These are phyloP conservation scores for Malus domestica DNA, from an alignment of 306 rosid species.

Conservation along the genomic window ASM211411v1 NC_041803.1:1794001-1794500, in stretches of 20 bases:
- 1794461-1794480: conserved; percentile 21
- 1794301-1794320: conserved; percentile 34
- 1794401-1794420: conserved; percentile 30
- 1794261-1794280: conserved; percentile 57
- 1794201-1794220: conserved; percentile 68
- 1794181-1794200: conserved; percentile 45
- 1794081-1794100: not conserved
- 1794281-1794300: conserved; percentile 31
- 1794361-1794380: conserved; percentile 46
- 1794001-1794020: not conserved
- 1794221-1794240: conserved; percentile 63
- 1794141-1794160: not conserved
- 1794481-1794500: conserved; percentile 21
- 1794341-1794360: conserved; percentile 50
- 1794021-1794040: not conserved
- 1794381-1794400: conserved; percentile 65
- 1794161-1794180: conserved; percentile 70
- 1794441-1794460: conserved; percentile 19
- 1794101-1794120: not conserved
- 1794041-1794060: not conserved
- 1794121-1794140: not conserved
- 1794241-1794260: conserved; percentile 46
- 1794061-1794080: not conserved
- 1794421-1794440: conserved; percentile 15
- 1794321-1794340: conserved; percentile 49